Evolutionary conservation across 75 land plant genomes (phyloP).

Genomic region (Cupressus sempervirens): DNA sequence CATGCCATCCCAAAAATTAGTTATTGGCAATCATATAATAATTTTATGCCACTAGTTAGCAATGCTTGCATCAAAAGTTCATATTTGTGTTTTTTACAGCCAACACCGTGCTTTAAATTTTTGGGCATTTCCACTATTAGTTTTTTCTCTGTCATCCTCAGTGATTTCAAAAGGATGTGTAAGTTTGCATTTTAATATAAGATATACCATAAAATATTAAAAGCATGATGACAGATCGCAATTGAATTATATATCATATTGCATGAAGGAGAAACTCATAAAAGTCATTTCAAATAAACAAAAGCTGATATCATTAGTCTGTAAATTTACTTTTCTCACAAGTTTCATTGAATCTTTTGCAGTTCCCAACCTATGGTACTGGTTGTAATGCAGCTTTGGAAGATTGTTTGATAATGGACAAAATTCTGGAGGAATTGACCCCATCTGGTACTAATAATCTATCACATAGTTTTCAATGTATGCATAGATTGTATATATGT

Average conservation of each 20-base stretch:
- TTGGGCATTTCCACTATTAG: not conserved
- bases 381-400: slow-evolving; percentile 39
- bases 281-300: not conserved
- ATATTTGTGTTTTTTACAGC: not conserved
- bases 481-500: not conserved
- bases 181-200: not conserved
- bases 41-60: not conserved
- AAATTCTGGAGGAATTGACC: slow-evolving; percentile 23
- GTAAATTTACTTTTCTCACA: not conserved
- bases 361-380: slow-evolving; percentile 41
- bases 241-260: not conserved
- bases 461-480: not conserved
- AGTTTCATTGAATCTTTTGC: not conserved
- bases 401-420: slow-evolving; percentile 30
- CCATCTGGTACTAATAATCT: slow-evolving; percentile 15
- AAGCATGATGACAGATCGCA: not conserved
- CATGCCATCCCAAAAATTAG: not conserved
- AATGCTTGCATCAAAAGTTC: not conserved
- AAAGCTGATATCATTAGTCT: not conserved
- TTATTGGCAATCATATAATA: not conserved
- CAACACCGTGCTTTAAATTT: not conserved
- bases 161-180: not conserved
- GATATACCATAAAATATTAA: not conserved
- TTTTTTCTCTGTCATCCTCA: not conserved
- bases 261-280: not conserved